Evolutionary conservation across 2,329 filamentous ascomycete genomes (phyloP).

Genomic region (Botrytis sinoallii): DNA sequence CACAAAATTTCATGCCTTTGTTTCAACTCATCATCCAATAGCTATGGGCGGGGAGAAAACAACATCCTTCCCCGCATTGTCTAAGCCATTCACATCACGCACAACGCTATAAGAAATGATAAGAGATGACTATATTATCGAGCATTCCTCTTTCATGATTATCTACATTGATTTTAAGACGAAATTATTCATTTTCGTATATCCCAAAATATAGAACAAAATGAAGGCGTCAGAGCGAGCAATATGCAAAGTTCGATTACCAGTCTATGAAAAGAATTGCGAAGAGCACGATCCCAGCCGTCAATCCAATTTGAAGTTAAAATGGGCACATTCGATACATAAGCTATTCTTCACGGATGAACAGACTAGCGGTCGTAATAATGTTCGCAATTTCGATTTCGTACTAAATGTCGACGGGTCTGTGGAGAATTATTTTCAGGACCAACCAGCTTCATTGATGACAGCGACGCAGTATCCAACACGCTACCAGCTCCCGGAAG

Average conservation of each 20-base stretch:
- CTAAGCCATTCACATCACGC: neutral
- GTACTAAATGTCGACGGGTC: neutral
- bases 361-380: neutral
- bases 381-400: slow-evolving; percentile 6
- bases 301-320: neutral
- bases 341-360: neutral
- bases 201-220: neutral
- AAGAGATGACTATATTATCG: neutral
- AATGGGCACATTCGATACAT: slow-evolving; percentile 5
- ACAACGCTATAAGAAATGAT: neutral
- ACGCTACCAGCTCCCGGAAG: slow-evolving; percentile 6
- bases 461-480: neutral
- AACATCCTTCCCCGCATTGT: neutral
- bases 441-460: neutral
- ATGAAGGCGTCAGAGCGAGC: neutral
- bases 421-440: neutral
- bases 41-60: neutral
- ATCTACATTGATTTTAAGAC: neutral
- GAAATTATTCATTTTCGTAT: neutral
- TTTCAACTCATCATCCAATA: neutral
- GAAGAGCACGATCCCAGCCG: neutral
- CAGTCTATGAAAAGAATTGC: neutral
- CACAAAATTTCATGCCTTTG: too few species aligned
- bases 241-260: neutral
- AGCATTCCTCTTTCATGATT: neutral